Evolutionary conservation across 768 basidiomycete species (phyloP), one percentile per base, ranked within the genome.

Genomic region (Suillus sp.): DNA sequence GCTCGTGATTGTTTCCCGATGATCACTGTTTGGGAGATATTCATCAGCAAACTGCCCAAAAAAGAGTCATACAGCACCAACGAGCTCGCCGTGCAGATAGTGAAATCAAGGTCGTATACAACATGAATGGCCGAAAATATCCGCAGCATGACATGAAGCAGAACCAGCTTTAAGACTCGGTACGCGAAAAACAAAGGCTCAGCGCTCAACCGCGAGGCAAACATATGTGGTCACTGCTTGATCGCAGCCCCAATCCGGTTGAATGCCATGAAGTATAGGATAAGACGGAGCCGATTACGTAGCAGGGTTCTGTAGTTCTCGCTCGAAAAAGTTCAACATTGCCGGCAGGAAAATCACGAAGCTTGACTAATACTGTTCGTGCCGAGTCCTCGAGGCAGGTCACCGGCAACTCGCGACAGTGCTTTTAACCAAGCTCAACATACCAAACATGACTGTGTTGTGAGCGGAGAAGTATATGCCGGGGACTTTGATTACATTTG

Each of bases 1-100:
- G 47, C 32, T n/a, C 58, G 63, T 32, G 65, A 64, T 59, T 61
- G 42, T 16, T 60, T 64, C 5, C 59, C 65, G 22, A 60, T 64
- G 22, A 58, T 25, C 43, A 66, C 65, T 66, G 43, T 27, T 13
- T 25, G 25, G 22, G 4, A 40, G 11, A 58, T 30, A 25, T 45
- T 57, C 30, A 57, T 56, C 18, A 59, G 61, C 27, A 42, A 25
- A 59, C 30, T 27, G 61, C 3, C 18, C 42, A 57, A 38, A 25
- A 32, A 58, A 25, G 40, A 56, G n/a, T 35, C 34, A 10, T 34
- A 34, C 16, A 37, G 16, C 11, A 53, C 51, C 32, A 53, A 53
- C 51, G n/a, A 34, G 51, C 51, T 53, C 32, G 51, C 20, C 30
- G 20, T n/a, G 51, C 32, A n/a, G 32, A 32, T 11, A 32, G 20